phyloP scores from a whole-genome alignment of 495 filamentous ascomycete species.

The Filosporella fistucella region DNA sequence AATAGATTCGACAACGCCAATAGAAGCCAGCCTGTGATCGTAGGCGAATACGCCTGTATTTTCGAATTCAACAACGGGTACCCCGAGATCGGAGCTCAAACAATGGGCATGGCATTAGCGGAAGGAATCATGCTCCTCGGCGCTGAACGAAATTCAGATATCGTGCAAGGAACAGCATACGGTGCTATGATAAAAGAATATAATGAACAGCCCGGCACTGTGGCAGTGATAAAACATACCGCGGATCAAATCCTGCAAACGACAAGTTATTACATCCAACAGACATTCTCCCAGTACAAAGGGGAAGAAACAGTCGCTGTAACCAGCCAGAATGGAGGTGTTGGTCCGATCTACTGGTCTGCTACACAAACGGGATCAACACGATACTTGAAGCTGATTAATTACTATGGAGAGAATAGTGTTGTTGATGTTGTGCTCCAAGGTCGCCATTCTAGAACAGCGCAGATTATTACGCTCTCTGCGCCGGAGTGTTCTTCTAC shows the following conservation, averaged over 20 bases:
- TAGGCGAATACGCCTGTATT: conserved; percentile 45
- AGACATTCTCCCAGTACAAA: conserved; percentile 18
- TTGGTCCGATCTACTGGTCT: conserved; percentile 22
- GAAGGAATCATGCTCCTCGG: conserved; percentile 55
- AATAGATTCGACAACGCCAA: conserved; percentile 41
- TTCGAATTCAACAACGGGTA: conserved; percentile 31
- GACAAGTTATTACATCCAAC: conserved; percentile 21
- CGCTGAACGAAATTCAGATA: conserved; percentile 49
- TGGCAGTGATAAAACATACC: conserved; percentile 7
- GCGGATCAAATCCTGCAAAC: conserved; percentile 5
- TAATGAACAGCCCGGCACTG: conserved; percentile 29
- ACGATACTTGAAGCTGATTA: background rate
- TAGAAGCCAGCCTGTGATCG: conserved; percentile 26
- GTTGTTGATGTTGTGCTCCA: background rate
- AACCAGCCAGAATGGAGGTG: conserved; percentile 12
- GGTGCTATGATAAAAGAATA: conserved; percentile 38
- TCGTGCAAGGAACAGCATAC: conserved; percentile 40
- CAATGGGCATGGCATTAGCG: conserved; percentile 33
- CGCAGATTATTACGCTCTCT: background rate
- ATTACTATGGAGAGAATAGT: background rate
- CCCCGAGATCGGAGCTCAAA: conserved; percentile 18
- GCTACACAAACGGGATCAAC: background rate
- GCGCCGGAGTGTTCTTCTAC: background rate
- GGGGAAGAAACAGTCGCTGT: conserved; percentile 20
- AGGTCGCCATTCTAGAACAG: background rate